These are phyloP conservation scores for Aspergillus cristatus DNA, from an alignment of 495 filamentous ascomycete species.

Conservation along the genomic window DNA sequence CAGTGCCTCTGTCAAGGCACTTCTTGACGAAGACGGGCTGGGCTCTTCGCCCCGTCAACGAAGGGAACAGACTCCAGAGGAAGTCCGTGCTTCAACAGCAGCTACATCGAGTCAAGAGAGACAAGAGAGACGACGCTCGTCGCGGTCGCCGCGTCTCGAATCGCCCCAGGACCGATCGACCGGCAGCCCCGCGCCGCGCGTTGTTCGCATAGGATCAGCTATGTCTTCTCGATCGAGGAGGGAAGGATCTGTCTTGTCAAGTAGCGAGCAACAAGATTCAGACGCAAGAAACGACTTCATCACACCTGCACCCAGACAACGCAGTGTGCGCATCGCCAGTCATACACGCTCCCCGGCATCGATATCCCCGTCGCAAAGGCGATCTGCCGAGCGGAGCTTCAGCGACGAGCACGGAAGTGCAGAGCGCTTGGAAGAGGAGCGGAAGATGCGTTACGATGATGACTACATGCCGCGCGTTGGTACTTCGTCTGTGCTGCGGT, in stretches of 20 bases:
- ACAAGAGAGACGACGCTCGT: conserved; percentile 5
- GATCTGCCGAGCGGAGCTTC: conserved; percentile 27
- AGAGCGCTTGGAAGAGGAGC: conserved; percentile 36
- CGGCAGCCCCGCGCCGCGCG: conserved; percentile 36
- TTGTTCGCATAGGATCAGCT: conserved; percentile 51
- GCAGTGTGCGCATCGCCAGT: conserved; percentile 53
- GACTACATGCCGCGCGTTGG: conserved; percentile 39
- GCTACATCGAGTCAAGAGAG: conserved; percentile 23
- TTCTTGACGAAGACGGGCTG: conserved; percentile 56
- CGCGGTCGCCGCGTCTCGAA: conserved; percentile 20
- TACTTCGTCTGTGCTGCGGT: conserved; percentile 41
- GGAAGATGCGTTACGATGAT: conserved; percentile 31
- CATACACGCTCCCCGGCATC: conserved; percentile 30
- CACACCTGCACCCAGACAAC: conserved; percentile 55
- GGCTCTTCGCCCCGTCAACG: conserved; percentile 42
- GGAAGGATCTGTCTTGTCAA: conserved; percentile 27
- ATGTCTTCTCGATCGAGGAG: conserved; percentile 26
- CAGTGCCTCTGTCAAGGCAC: conserved; percentile 67
- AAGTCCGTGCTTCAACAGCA: conserved; percentile 12
- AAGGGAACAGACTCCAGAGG: conserved; percentile 22
- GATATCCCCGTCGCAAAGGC: conserved; percentile 29
- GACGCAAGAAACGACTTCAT: conserved; percentile 40
- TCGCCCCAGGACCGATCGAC: conserved; percentile 33
- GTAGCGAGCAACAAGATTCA: conserved; percentile 21
- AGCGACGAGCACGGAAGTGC: conserved; percentile 30